Conservation (phyloP, 83 land plant species). For the Picea engelmannii region DNA sequence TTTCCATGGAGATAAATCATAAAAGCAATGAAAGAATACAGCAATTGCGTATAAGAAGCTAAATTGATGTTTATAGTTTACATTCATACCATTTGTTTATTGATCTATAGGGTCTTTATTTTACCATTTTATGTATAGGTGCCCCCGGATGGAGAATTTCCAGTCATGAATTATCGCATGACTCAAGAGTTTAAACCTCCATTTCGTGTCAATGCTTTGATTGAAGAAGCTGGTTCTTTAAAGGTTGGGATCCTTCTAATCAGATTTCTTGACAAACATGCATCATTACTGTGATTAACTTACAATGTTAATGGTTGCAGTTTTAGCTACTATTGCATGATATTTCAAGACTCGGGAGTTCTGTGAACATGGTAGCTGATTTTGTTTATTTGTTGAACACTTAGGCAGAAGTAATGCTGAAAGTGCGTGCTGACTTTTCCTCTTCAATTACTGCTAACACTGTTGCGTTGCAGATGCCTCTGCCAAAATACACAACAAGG, state of each 20-base stretch:
- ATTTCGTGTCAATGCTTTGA: constrained; percentile 74
- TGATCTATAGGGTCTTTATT: not conserved
- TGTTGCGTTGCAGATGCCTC: constrained; percentile 74
- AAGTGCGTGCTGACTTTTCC: constrained; percentile 90
- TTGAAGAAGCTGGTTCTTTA: constrained; percentile 89
- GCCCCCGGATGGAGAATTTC: constrained; percentile 96
- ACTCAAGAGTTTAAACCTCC: constrained; percentile 98
- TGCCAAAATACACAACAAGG: constrained; percentile 89
- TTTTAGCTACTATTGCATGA: not conserved
- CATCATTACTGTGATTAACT: not conserved
- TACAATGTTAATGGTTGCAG: not conserved
- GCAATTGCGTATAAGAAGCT: not conserved
- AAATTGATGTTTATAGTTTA: not conserved
- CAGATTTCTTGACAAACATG: not conserved
- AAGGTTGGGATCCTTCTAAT: constrained; percentile 45
- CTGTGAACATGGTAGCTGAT: not conserved
- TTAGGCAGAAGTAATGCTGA: constrained; percentile 90
- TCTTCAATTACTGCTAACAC: constrained; percentile 86
- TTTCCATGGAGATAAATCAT: not conserved
- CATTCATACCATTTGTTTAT: constrained; percentile 5
- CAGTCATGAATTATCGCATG: constrained; percentile 97
- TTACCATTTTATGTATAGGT: constrained; percentile 39
- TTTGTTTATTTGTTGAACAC: not conserved
- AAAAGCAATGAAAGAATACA: not conserved
- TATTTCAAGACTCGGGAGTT: not conserved